phyloP scores from a whole-genome alignment of 1,284 basidiomycete species.

The Austroboletus rostrupii region DNA sequence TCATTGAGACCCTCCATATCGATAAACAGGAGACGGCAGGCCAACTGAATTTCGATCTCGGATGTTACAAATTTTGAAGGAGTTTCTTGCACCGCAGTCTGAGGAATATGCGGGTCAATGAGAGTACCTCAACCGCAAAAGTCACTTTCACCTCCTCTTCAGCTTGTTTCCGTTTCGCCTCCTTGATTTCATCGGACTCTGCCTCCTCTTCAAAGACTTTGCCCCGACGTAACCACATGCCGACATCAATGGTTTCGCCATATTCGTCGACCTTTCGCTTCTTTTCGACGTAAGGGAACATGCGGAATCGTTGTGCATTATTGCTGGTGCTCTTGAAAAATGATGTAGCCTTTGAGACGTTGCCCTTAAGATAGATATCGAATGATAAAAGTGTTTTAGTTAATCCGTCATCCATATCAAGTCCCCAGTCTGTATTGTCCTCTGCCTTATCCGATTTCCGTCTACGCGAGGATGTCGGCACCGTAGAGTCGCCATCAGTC shows the following conservation, averaged over 20 bases:
- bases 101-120: slow-evolving; percentile 6
- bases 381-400: slow-evolving; percentile 79
- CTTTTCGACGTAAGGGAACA: slow-evolving; percentile 97
- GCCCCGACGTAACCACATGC: slow-evolving; percentile 88
- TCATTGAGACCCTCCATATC: slow-evolving; percentile 97
- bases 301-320: slow-evolving; percentile 80
- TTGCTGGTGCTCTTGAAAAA: slow-evolving; percentile 78
- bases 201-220: slow-evolving; percentile 85
- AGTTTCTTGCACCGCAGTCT: slow-evolving; percentile 75
- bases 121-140: background rate
- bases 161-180: slow-evolving; percentile 64
- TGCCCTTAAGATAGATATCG: slow-evolving; percentile 96
- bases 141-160: slow-evolving; percentile 76
- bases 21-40: slow-evolving; percentile 84
- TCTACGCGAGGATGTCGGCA: slow-evolving; percentile 19
- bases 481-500: slow-evolving; percentile 31
- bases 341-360: slow-evolving; percentile 75
- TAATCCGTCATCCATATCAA: slow-evolving; percentile 69
- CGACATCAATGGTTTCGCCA: slow-evolving; percentile 92
- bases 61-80: slow-evolving; percentile 90
- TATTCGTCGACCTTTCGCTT: slow-evolving; percentile 91
- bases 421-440: slow-evolving; percentile 62
- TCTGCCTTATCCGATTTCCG: slow-evolving; percentile 47
- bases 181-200: slow-evolving; percentile 77
- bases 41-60: slow-evolving; percentile 70